Evolutionary conservation across 1,139 yeast genomes (phyloP), one percentile per base, ranked within the genome.

Genomic region (Blastobotrys aristatus): DNA sequence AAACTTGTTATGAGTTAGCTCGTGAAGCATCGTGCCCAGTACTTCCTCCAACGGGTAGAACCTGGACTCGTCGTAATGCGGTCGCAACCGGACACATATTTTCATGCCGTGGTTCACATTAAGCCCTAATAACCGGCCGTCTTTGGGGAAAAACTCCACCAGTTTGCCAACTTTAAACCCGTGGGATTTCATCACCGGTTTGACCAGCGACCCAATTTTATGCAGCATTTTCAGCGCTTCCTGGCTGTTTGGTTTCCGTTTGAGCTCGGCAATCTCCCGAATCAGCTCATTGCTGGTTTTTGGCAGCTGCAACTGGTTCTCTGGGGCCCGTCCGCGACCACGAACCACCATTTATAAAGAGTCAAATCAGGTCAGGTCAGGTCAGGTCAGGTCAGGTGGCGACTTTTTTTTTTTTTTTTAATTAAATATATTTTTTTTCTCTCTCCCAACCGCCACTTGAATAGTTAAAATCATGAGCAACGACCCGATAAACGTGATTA

Each of bases 11-110:
- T 92, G 98, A 1, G 89, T 78, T 40, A 92, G 70, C 63, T 92
- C 98, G 64, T 92, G 98, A 10, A 92, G 70, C 79, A 89, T 77
- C 0, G 96, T 88, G 0, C 90, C 96, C 14, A 90, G 62, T 2
- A 89, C 67, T 46, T 80, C 82, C 13, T 82, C 78, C 64, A 84
- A 69, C 0, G 90, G 83, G 22, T 80, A 66, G 61, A 90, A 89
- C 65, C 67, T 68, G 27, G 69, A 59, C 33, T 76, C 77, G 59
- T 84, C 77, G 21, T 71, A 65, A 18, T 80, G 77, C 38, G 76
- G 76, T 48, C 97, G 69, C 41, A 92, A 69, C 49, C 97, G 66
- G 10, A 92, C 60, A 64, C 84, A 74, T 18, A 92, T 81, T 64
- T 84, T 85, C 53, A 71, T 72, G 1, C 97, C 97, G n/a, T 68